Evolutionary conservation across 345 rosid species (phyloP), one percentile per base, ranked within the genome.

Genomic region (Luvunga scandens): DNA sequence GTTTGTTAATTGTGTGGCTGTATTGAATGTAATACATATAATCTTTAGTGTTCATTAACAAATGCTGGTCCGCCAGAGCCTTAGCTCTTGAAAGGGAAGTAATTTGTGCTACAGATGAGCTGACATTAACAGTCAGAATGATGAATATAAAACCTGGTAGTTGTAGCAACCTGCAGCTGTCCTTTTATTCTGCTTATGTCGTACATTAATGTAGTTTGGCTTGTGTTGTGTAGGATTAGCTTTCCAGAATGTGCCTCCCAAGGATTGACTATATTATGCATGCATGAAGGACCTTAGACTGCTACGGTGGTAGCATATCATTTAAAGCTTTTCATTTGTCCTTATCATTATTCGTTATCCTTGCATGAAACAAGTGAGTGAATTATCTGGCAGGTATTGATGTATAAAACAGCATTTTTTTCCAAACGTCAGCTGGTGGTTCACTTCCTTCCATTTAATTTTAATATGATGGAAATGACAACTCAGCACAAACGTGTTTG

Each of bases 241-340:
- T n/a, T 68, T 12, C 55, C 19, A 9, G 12, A 28, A 14, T 69
- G 1, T 27, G 10, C 21, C 31, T 25, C 31, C 36, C 36, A 2
- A 45, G 55, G 22, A 69, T 69, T 7, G 14, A 45, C 13, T 69
- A 25, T 25, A 31, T 42, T 7, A 14, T 16, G 72, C 57, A 69
- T 69, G 31, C 59, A 45, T 25, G 33, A 45, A 69, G 34, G 50
- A 39, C 24, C 72, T 28, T 48, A 4, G 39, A 21, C 16, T 53
- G 27, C 7, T 71, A 7, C 45, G 6, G 9, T 55, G 9, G 75
- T 71, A 71, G 63, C 25, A 27, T 71, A 50, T 31, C 42, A 5
- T 76, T n/a, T 65, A 30, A 53, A 80, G 79, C 71, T 57, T 56
- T 33, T 70, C 55, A 12, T 55, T 45, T 64, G 67, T 69, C 28